Evolutionary conservation across 2,329 filamentous ascomycete genomes (phyloP).

Genomic region (Didymella segeticola): DNA sequence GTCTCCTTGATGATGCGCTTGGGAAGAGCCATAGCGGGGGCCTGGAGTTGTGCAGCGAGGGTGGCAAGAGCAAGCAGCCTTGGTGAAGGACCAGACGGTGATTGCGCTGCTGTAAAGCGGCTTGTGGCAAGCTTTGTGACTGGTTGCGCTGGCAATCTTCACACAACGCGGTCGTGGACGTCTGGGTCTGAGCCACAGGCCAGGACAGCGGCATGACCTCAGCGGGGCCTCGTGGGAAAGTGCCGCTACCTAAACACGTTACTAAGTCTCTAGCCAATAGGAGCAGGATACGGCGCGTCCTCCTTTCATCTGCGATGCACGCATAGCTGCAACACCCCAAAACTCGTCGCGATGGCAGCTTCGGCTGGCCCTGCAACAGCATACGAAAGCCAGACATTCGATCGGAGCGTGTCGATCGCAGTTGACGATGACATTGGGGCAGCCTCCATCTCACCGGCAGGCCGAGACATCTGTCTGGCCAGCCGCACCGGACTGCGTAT

Average conservation of each 20-base stretch:
- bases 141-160: conserved; percentile 12
- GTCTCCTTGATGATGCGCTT: conserved; percentile 99
- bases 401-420: conserved; percentile 81
- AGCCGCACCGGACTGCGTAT: conserved; percentile 86
- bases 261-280: conserved; percentile 2
- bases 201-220: conserved; percentile 19
- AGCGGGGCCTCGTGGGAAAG: conserved; percentile 18
- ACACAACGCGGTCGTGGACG: conserved; percentile 6
- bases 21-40: conserved; percentile 70
- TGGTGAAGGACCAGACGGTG: background rate
- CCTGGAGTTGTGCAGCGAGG: background rate
- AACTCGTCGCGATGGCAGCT: conserved; percentile 29
- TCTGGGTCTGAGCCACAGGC: conserved; percentile 19
- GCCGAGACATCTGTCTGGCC: conserved; percentile 87
- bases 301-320: conserved; percentile 12
- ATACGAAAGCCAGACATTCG: conserved; percentile 87
- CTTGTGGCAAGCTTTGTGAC: conserved; percentile 5
- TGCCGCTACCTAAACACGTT: conserved; percentile 7
- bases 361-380: conserved; percentile 57
- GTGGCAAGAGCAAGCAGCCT: background rate
- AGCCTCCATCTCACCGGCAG: conserved; percentile 89
- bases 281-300: conserved; percentile 6
- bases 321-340: conserved; percentile 13
- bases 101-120: background rate
- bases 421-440: conserved; percentile 82